A percentile compares a stretch with the other conserved stretches of the same genome.
Conservation (phyloP, 75 land plant species). For the Gnetum montanum region DNA sequence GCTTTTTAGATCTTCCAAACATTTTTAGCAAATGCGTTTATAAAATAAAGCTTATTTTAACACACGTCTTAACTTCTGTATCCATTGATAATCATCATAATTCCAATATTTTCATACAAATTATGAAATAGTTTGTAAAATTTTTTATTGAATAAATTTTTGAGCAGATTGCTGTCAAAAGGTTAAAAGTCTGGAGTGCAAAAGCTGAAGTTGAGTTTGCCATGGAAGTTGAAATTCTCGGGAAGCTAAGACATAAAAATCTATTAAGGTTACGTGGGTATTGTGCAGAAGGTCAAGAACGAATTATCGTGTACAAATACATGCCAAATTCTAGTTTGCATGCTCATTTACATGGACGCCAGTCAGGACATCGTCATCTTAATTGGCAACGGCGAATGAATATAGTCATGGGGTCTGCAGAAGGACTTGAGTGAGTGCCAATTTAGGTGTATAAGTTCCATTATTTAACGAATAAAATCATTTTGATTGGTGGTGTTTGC, state of each 20-base stretch:
- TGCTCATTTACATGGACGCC: slow-evolving; percentile 67
- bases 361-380: slow-evolving; percentile 29
- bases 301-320: slow-evolving; percentile 83
- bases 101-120: background rate
- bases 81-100: too few species aligned
- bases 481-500: too few species aligned
- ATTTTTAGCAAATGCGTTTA: too few species aligned
- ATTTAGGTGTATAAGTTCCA: too few species aligned
- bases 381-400: slow-evolving; percentile 72
- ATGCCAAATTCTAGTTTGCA: slow-evolving; percentile 74
- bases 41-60: too few species aligned
- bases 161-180: slow-evolving; percentile 68
- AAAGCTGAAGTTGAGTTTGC: slow-evolving; percentile 74
- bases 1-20: too few species aligned
- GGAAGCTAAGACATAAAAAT: slow-evolving; percentile 66
- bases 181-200: slow-evolving; percentile 44
- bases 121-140: background rate
- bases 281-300: slow-evolving; percentile 60
- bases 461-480: too few species aligned
- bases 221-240: slow-evolving; percentile 65
- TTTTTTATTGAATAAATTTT: too few species aligned
- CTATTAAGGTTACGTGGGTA: slow-evolving; percentile 60
- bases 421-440: slow-evolving; percentile 53
- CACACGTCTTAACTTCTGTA: too few species aligned
- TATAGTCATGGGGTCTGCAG: slow-evolving; percentile 66